Evolutionary conservation across 139 green algal species (phyloP).

Genomic region (Coelastrella sp.): DNA sequence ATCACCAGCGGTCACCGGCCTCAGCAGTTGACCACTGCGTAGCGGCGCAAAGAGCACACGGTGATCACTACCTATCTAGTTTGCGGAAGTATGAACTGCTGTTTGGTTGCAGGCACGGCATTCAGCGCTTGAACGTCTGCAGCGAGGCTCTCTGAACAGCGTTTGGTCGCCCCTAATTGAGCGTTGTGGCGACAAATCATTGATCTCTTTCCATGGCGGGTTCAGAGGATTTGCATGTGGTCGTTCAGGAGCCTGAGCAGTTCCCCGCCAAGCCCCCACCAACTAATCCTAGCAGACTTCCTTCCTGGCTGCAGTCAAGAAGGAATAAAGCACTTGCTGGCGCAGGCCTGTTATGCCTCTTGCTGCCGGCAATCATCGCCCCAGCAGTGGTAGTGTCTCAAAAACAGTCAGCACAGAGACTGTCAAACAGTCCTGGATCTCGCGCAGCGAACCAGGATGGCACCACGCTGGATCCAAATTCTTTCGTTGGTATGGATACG

Average conservation of each 20-base stretch:
- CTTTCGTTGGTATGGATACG: constrained; percentile 28
- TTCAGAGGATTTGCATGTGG: constrained; percentile 33
- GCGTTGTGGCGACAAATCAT: too few species aligned
- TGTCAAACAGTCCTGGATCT: background rate
- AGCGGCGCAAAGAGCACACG: background rate
- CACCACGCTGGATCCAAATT: background rate
- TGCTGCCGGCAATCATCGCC: constrained; percentile 18
- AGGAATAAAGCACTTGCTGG: constrained; percentile 7
- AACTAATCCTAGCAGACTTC: constrained; percentile 5
- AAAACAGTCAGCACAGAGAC: background rate
- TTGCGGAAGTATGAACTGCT: too few species aligned
- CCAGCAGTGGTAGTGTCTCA: constrained; percentile 12
- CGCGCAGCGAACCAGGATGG: background rate
- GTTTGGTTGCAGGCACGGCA: too few species aligned
- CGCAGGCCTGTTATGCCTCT: background rate
- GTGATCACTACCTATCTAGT: too few species aligned
- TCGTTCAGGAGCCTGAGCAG: constrained; percentile 18
- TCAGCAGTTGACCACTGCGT: background rate
- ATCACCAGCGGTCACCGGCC: background rate
- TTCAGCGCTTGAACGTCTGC: too few species aligned
- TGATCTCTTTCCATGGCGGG: background rate
- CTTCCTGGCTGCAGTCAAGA: background rate
- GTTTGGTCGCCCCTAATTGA: too few species aligned
- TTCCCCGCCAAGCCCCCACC: constrained; percentile 11
- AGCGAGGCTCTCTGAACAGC: too few species aligned